Evolutionary conservation across 2,329 filamentous ascomycete species (phyloP), one percentile per base, ranked within the genome.

Genomic region (Apiospora pterosperma): DNA sequence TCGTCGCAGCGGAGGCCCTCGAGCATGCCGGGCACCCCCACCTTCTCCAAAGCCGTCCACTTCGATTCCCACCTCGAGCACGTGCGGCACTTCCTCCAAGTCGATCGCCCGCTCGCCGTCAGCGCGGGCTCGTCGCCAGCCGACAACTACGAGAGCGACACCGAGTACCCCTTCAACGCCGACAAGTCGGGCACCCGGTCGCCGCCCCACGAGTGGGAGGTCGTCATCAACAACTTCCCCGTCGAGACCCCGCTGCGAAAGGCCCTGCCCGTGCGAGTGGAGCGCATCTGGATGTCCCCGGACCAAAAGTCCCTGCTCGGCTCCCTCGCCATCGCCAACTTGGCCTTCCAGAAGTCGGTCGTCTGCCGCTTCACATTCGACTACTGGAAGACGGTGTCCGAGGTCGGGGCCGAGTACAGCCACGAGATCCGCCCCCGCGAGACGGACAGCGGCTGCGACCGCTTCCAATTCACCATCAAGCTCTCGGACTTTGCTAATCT

Each of bases 351-450:
- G 63, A 99, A 99, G 79, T 78, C 84, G 6, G 92, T 99, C 63
- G 88, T 91, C n/a, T 95, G 93, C 76, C 89, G 96, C 61, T 99
- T 99, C 77, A 99, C 96, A 0, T 85, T 97, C 59, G 96, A 99
- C 77, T 96, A 97, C 80, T 99, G 96, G 96, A 97, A 97, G 84
- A 99, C 96, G 0, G 96, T 94, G 0, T 99, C 96, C 0, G 96
- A 99, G 76, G 91, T 98, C 1, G 85, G 85, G 41, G 95, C 92
- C n/a, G 93, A 97, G 72, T 99, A 88, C 80, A 90, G 89, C 75
- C 87, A 92, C 67, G 92, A 96, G 78, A 86, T 95, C 58, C 87
- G 88, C 52, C 87, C 88, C 34, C 87, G 87, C 69, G 87, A 90
- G 48, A 81, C 81, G 4, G 80, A 86, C 25, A 84, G 90, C 70